phyloP scores from a whole-genome alignment of 2,329 filamentous ascomycete genomes.

The Colletotrichum sp. region DNA sequence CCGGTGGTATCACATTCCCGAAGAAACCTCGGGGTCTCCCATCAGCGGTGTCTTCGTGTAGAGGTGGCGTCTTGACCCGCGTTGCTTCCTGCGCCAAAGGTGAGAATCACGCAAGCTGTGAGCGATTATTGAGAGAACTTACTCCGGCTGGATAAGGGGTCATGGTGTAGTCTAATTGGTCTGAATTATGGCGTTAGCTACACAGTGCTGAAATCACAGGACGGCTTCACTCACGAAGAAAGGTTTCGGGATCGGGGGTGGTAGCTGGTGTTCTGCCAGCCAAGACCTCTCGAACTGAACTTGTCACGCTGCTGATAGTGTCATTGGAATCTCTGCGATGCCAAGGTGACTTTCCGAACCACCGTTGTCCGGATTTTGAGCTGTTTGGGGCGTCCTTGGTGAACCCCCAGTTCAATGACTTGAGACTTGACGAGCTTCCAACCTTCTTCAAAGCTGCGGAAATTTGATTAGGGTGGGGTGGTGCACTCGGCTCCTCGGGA shows the following conservation, averaged over 20 bases:
- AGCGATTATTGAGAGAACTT: conserved; percentile 3
- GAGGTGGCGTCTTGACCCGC: conserved; percentile 52
- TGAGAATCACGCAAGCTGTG: conserved; percentile 8
- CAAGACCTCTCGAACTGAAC: conserved; percentile 45
- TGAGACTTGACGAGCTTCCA: background rate
- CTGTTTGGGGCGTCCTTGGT: background rate
- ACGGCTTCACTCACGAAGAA: background rate
- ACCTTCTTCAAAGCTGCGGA: background rate
- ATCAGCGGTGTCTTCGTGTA: conserved; percentile 42
- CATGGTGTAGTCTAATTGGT: conserved; percentile 12
- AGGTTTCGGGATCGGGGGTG: conserved; percentile 27
- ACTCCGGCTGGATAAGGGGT: conserved; percentile 40
- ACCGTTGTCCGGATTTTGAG: background rate
- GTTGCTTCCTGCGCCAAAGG: conserved; percentile 46
- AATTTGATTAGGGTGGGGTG: background rate
- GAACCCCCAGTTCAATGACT: background rate
- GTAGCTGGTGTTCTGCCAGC: conserved; percentile 38
- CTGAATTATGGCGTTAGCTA: conserved; percentile 9
- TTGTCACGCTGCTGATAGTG: conserved; percentile 43
- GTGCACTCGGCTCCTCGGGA: too few species aligned
- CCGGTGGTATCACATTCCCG: conserved; percentile 40
- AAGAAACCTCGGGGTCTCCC: conserved; percentile 48
- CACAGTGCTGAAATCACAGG: background rate
- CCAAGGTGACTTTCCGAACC: conserved; percentile 39
- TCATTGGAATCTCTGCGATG: conserved; percentile 41